phyloP scores from a whole-genome alignment of 768 basidiomycete species.

The Kwoniella mangroviensis region DNA sequence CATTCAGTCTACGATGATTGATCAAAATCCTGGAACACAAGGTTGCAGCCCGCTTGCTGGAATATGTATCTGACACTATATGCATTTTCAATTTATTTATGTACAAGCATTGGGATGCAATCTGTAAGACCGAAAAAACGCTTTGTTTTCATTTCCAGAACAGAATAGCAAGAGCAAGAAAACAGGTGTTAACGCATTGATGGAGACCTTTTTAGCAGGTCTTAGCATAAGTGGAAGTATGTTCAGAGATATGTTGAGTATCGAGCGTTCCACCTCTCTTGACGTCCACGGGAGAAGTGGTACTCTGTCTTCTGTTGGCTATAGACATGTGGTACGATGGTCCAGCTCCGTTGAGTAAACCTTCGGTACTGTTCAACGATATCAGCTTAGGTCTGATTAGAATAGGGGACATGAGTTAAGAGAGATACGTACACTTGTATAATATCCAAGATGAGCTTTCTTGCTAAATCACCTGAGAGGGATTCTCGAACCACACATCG shows the following conservation, averaged over 20 bases:
- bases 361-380: slow-evolving; percentile 36
- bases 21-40: too few relatives aligned
- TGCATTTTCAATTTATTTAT: too few relatives aligned
- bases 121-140: too few relatives aligned
- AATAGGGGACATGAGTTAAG: background rate
- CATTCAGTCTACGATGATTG: too few relatives aligned
- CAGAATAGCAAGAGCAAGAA: too few relatives aligned
- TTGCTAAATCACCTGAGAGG: slow-evolving; percentile 59
- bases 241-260: slow-evolving; percentile 33
- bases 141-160: too few relatives aligned
- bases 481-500: slow-evolving; percentile 69
- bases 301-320: slow-evolving; percentile 14
- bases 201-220: slow-evolving; percentile 29
- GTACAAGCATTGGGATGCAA: too few relatives aligned
- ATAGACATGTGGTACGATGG: slow-evolving; percentile 44
- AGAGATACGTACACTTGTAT: slow-evolving; percentile 39
- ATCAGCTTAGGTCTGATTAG: background rate
- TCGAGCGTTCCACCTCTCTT: slow-evolving; percentile 31
- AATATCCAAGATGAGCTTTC: slow-evolving; percentile 50
- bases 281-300: background rate
- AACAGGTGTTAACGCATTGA: background rate
- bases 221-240: slow-evolving; percentile 40
- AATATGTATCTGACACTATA: too few relatives aligned
- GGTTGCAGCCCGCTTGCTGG: too few relatives aligned
- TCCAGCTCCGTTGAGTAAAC: slow-evolving; percentile 39